Base-by-base conservation (phyloP, 345 rosid species). In the Ricinus communis region DNA sequence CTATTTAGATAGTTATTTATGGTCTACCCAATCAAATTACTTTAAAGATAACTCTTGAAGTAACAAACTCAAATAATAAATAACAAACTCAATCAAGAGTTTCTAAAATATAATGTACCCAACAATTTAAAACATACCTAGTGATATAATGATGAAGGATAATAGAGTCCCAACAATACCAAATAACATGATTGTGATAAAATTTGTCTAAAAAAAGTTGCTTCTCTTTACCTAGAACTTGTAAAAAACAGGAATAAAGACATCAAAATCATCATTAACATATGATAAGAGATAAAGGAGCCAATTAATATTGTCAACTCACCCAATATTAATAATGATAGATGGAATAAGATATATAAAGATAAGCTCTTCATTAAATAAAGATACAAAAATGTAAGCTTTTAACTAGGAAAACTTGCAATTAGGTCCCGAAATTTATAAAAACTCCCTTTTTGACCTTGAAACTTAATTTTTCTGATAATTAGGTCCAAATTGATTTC, bases 201-300 rank as follows among this genome's bases (percentile, higher is more conserved):
- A 91, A 66, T 91, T 93, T 61, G 83, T 86, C n/a, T n/a, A n/a
- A n/a, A 75, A 93, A 93, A 79, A 89, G 91, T 28, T 88, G 96
- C 82, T 93, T 91, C 88, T 93, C 91, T 82, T 93, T 91, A 93
- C 91, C 81, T 87, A 94, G 79, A 93, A 91, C 77, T 95, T 91
- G 84, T 58, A 53, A 33, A 28, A 43, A 9, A 33, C 21, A 73
- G 47, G 56, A 21, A 28, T 47, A 22, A 58, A 77, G 28, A 41
- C n/a, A 46, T 33, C 59, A 74, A 79, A 65, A 15, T 11, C 56
- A 65, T 25, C 49, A 45, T 45, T 2, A 2, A 45, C 38, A 33
- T 2, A 33, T 2, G 6, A 2, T 2, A 33, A 33, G 38, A 33
- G 38, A 6, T n/a, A n/a, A n/a, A n/a, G n/a, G n/a, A n/a, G n/a